phyloP scores from a whole-genome alignment of 106 monocot species.

The Acorus calamus region DNA sequence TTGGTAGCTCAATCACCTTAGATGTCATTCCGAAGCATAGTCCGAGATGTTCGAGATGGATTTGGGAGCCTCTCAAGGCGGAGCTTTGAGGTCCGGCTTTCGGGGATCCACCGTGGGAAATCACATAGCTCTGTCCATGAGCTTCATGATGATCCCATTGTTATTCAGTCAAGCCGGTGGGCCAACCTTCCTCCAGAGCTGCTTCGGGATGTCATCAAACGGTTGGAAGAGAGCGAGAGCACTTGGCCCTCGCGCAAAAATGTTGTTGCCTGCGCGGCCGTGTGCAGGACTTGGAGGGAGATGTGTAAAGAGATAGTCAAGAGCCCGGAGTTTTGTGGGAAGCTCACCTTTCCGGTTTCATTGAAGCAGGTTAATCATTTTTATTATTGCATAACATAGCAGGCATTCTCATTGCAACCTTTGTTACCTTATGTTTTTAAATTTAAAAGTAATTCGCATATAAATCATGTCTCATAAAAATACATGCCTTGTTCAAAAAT shows the following conservation, averaged over 20 bases:
- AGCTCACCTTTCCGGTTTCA: constrained; percentile 44
- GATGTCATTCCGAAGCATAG: constrained; percentile 44
- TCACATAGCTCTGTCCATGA: constrained; percentile 21
- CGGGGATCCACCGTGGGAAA: constrained; percentile 23
- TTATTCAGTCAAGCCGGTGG: constrained; percentile 31
- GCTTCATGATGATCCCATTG: constrained; percentile 6
- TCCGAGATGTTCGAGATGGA: constrained; percentile 39
- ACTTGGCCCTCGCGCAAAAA: constrained; percentile 34
- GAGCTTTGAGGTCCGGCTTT: constrained; percentile 39
- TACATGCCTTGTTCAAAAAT: no score
- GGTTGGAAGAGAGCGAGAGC: constrained; percentile 34
- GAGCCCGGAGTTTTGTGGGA: constrained; percentile 39
- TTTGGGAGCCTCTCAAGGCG: constrained; percentile 39
- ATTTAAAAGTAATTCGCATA: no score
- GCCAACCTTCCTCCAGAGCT: constrained; percentile 41
- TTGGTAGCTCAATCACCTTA: neutral
- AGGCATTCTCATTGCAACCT: no score
- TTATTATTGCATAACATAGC: no score
- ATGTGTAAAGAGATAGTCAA: constrained; percentile 46
- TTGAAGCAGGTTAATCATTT: constrained; percentile 27
- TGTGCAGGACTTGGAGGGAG: constrained; percentile 41
- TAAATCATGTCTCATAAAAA: no score
- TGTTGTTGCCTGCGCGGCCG: constrained; percentile 37
- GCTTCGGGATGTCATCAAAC: constrained; percentile 34
- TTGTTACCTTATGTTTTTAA: no score